Evolutionary conservation across 2,329 filamentous ascomycete genomes (phyloP), one percentile per base, ranked within the genome.

Genomic region (Pseudodiploospora longispora): DNA sequence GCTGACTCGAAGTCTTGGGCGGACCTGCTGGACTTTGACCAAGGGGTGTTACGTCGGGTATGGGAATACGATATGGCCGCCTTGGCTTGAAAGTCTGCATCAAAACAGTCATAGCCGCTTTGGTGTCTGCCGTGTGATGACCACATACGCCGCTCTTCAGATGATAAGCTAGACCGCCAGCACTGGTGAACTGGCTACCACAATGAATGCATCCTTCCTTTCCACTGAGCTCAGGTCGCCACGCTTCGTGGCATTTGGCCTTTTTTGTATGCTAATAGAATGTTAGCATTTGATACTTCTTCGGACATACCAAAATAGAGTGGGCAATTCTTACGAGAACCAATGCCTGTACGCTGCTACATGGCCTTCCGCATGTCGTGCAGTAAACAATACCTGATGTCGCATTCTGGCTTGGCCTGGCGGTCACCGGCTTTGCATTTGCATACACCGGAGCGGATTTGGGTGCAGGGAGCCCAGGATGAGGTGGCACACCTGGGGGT

Each of bases 141-240:
- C 73, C 72, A 49, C 75, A 79, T 3, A 75, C 67, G 3, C 59
- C 55, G 42, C 66, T 67, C 33, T 62, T 58, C 0, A 55, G 47
- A 47, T 78, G 75, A 57, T 75, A 75, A 40, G 60, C 48, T 2
- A 71, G 52, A 1, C 69, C 71, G 27, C 61, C 61, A 4, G 53
- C 50, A 8, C 66, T 69, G 2, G 57, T 58, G 37, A 78, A 76
- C 4, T 41, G 43, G 36, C 66, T 60, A 28, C 71, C 71, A 38
- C 74, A 78, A 39, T 66, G 59, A 1, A 60, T 48, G 42, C 75
- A 78, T 1, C 60, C 53, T 19, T 63, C 67, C n/a, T 56, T 61
- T 42, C 50, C 53, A 29, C 57, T 9, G 6, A 19, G 30, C n/a
- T 12, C 10, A 3, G 12, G n/a, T 12, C 19, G 10, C 7, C 27